Conservation (phyloP, 2,329 filamentous ascomycete genomes). For the Capronia americana region DNA sequence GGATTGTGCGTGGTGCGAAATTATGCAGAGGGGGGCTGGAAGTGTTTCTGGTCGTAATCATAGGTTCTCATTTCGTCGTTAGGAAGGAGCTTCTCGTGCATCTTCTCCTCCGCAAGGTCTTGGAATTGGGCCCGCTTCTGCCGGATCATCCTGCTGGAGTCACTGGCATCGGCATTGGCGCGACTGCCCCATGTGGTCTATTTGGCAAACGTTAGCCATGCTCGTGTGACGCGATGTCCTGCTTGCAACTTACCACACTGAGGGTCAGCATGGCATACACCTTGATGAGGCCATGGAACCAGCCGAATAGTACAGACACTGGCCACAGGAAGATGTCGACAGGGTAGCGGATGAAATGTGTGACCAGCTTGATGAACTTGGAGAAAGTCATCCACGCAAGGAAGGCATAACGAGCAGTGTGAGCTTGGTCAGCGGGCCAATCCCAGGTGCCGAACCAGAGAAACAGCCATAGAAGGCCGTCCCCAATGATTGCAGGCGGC, state of each 20-base stretch:
- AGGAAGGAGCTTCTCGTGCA: constrained; percentile 32
- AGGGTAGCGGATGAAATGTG: constrained; percentile 84
- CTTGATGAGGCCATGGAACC: constrained; percentile 92
- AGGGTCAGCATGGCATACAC: constrained; percentile 83
- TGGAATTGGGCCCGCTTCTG: constrained; percentile 31
- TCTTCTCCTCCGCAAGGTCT: constrained; percentile 28
- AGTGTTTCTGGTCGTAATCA: constrained; percentile 33
- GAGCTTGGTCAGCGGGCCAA: constrained; percentile 63
- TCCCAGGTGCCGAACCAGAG: constrained; percentile 71
- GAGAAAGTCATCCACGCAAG: constrained; percentile 81
- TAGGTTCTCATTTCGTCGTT: constrained; percentile 33
- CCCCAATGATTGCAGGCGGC: constrained; percentile 80
- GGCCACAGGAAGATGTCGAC: constrained; percentile 80
- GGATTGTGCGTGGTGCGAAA: constrained; percentile 1
- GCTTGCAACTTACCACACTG: constrained; percentile 70
- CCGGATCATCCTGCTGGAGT: constrained; percentile 69
- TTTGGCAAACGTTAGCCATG: constrained; percentile 33
- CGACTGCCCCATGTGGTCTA: constrained; percentile 96
- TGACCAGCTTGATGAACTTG: constrained; percentile 89
- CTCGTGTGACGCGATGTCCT: background rate
- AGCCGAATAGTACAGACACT: constrained; percentile 88
- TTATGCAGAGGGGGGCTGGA: constrained; percentile 32
- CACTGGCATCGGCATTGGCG: constrained; percentile 86
- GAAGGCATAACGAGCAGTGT: constrained; percentile 66
- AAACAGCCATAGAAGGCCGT: constrained; percentile 73